Evolutionary conservation across 1,284 basidiomycete genomes (phyloP), one percentile per base, ranked within the genome.

Genomic region (Ganoderma sp.): DNA sequence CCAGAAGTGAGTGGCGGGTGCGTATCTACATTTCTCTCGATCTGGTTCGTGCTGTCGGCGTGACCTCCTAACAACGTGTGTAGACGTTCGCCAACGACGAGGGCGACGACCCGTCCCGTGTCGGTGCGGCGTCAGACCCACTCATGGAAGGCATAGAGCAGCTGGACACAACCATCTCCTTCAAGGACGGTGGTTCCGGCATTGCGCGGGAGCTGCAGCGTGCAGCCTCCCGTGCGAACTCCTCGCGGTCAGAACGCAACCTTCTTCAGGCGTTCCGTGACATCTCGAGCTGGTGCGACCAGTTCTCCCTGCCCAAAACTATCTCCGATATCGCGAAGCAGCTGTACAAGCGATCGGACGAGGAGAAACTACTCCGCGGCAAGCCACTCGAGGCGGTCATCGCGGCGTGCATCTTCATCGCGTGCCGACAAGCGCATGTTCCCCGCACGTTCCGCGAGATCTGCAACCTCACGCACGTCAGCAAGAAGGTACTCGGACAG

Each of bases 41-140:
- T 39, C 28, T 14, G 34, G 17, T 37, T 28, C 50, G 42, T 34
- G 41, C 19, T 28, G 22, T 68, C 63, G 59, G 39, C 41, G 34
- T 42, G 64, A 60, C 67, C 69, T 66, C 69, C 66, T 67, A 52
- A 72, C 67, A 50, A 66, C 57, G 54, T 64, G 19, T 74, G 63
- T 86, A 98, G 91, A 99, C 98, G 67, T 99, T 99, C 81, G 98
- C 98, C 74, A 98, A 96, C 76, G 96, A 99, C 80, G 97, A 99
- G 83, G 97, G 97, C 70, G 98, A 99, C 80, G 98, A 99, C 80
- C 97, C 97, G 67, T 99, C 97, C 75, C 98, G 98, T 94, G 98
- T 99, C 73, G 98, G 98, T 83, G 96, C 95, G 66, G 95, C 96
- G 50, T 90, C 91, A 52, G 96, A 98, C 79, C 96, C 97, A 64